A percentile compares a stretch with the other conserved stretches of the same genome.
Conservation (phyloP, 148 eudicot species). For the Vaccinium macrocarpon region DNA sequence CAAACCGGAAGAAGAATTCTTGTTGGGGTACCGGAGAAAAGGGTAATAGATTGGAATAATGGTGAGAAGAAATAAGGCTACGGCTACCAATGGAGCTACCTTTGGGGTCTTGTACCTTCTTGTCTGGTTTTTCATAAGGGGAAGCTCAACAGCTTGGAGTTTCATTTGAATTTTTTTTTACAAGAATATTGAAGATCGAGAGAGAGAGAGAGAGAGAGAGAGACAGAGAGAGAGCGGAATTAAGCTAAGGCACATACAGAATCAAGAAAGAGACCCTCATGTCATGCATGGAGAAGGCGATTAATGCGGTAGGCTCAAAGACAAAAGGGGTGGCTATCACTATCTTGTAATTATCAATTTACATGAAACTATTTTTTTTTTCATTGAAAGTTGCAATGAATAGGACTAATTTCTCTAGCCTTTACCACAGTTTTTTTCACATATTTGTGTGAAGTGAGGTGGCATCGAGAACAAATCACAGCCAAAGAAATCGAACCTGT, state of each 20-base stretch:
- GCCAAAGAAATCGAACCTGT: too few species aligned
- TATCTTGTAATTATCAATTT: constrained; percentile 7
- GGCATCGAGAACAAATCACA: too few species aligned
- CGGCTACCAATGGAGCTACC: constrained; percentile 29
- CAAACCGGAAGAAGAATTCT: constrained; percentile 4
- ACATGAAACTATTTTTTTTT: background rate
- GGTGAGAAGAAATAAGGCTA: constrained; percentile 25
- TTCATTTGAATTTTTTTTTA: constrained; percentile 23
- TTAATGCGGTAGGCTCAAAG: constrained; percentile 23
- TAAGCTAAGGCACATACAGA: background rate
- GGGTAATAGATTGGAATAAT: constrained; percentile 41
- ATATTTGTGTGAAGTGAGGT: too few species aligned
- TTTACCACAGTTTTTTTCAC: too few species aligned
- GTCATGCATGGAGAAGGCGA: constrained; percentile 7
- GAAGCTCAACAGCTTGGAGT: constrained; percentile 33
- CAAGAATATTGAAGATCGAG: background rate
- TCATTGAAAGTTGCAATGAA: too few species aligned
- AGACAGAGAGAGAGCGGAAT: constrained; percentile 10
- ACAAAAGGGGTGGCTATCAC: constrained; percentile 22
- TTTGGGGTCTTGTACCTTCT: constrained; percentile 29
- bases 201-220: constrained; percentile 15
- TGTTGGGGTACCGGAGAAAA: constrained; percentile 3
- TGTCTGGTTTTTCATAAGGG: constrained; percentile 33
- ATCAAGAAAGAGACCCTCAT: background rate
- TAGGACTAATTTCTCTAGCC: too few species aligned